phyloP scores from a whole-genome alignment of 179 eudicot genomes.

The Heliamphora pulchella region DNA sequence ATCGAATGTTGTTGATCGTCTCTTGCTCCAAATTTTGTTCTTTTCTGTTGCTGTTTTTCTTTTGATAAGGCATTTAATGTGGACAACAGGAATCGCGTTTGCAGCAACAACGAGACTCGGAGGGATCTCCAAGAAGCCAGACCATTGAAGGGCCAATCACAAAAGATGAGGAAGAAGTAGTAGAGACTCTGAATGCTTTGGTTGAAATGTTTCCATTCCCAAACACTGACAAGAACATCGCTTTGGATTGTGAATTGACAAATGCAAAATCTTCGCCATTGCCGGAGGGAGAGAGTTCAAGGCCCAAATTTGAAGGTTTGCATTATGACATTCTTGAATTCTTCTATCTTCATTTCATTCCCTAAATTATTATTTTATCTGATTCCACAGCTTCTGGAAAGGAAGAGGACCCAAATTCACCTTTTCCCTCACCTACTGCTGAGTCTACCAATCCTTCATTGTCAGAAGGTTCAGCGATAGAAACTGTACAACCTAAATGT shows the following conservation, averaged over 20 bases:
- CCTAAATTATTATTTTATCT: constrained; percentile 11
- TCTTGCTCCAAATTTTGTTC: constrained; percentile 5
- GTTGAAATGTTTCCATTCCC: constrained; percentile 47
- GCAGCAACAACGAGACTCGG: constrained; percentile 29
- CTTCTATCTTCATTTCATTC: background rate
- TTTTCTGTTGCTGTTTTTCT: constrained; percentile 12
- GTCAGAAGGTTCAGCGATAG: constrained; percentile 12
- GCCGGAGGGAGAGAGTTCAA: constrained; percentile 15
- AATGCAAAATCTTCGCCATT: constrained; percentile 3
- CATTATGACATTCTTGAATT: background rate
- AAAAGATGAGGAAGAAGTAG: constrained; percentile 82
- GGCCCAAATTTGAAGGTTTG: constrained; percentile 31
- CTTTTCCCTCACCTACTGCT: constrained; percentile 12
- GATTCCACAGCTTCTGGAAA: constrained; percentile 13
- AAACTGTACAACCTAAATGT: constrained; percentile 17
- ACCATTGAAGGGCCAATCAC: constrained; percentile 40
- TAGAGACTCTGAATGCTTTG: constrained; percentile 61
- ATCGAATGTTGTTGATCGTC: constrained; percentile 27
- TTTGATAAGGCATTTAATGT: constrained; percentile 1
- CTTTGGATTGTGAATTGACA: constrained; percentile 18
- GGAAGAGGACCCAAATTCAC: constrained; percentile 20
- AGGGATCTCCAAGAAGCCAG: constrained; percentile 11
- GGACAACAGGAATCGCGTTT: constrained; percentile 11
- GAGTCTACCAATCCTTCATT: constrained; percentile 19
- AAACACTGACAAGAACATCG: constrained; percentile 15